phyloP scores from a whole-genome alignment of 345 rosid species.

The Isatis tinctoria region DNA sequence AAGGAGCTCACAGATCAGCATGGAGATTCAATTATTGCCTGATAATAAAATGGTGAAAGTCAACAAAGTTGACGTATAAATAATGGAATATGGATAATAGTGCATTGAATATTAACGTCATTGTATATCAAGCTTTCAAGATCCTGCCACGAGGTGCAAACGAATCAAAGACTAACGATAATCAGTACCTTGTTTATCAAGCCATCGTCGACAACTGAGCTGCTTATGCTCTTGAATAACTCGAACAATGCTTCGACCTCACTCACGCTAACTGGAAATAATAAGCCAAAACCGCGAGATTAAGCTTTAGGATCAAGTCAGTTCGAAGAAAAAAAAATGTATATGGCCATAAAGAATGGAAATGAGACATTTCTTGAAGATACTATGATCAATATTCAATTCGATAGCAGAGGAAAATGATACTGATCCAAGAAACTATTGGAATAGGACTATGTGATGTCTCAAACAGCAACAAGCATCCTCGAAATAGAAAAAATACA shows the following conservation, averaged over 20 bases:
- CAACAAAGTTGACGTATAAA: conserved; percentile 21
- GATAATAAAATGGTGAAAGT: conserved; percentile 23
- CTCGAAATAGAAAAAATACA: background rate
- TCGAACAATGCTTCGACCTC: conserved; percentile 99
- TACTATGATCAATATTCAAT: background rate
- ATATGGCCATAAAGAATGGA: background rate
- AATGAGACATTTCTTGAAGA: no score
- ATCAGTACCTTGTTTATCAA: conserved; percentile 81
- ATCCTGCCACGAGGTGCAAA: conserved; percentile 5
- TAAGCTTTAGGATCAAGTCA: background rate
- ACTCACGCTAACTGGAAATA: conserved; percentile 83
- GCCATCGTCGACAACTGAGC: conserved; percentile 95
- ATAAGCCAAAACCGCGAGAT: background rate
- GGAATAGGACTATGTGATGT: background rate
- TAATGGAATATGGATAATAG: background rate
- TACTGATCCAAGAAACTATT: background rate
- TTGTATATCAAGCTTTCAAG: conserved; percentile 17
- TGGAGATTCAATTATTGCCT: conserved; percentile 19
- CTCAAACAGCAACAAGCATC: background rate
- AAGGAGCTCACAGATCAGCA: conserved; percentile 28
- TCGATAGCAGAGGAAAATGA: background rate
- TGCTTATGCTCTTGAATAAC: conserved; percentile 93
- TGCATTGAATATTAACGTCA: conserved; percentile 10
- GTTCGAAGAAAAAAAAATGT: no score
- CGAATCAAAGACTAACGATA: background rate